Base-by-base conservation (phyloP, 345 rosid species). In the Lenwebbia sp. region DNA sequence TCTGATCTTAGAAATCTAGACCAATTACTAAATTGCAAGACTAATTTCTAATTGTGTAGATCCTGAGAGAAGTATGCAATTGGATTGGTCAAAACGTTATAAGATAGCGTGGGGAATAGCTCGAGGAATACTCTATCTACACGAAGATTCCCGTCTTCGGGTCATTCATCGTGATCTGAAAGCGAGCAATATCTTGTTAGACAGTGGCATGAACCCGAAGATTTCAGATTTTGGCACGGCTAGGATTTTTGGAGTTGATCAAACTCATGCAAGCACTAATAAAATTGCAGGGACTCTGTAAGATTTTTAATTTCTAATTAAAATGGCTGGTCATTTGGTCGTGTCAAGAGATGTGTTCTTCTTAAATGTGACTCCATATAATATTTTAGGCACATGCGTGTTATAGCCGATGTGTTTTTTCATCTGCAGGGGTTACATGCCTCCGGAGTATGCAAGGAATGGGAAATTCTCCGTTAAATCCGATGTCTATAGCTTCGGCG, bases 361-460 rank as follows among this genome's bases (percentile, higher is more conserved):
- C 1, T 25, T 10, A 57, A 57, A 57, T 57, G 3, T 26, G 26
- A 56, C 60, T 55, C 23, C 5, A 2, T n/a, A n/a, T n/a, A n/a
- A n/a, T 56, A 56, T 56, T 56, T 10, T 23, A 25, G 60, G 60
- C 1, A 56, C 28, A 5, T 22, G 60, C 25, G 14, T 1, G n/a
- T 56, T 56, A 4, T 56, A 54, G 25, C 10, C 14, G 60, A 56
- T 56, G 13, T 25, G 60, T 22, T 23, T 55, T 51, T 51, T 55
- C 28, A 26, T 57, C 26, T 85, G 84, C 83, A 92, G 92, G 15
- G 93, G 92, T 44, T 91, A 89, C 83, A 91, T 89, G 88, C 87
- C 93, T 84, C 93, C 90, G 0, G 90, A 92, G 56, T 92, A 87
- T 56, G 88, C 87, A 26, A 52, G 11, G 47, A 86, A 84, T 6